A percentile compares a stretch with the other conserved stretches of the same genome.
phyloP scores from a whole-genome alignment of 352 stramenopile species.

The Phytophthora palmivora region DNA sequence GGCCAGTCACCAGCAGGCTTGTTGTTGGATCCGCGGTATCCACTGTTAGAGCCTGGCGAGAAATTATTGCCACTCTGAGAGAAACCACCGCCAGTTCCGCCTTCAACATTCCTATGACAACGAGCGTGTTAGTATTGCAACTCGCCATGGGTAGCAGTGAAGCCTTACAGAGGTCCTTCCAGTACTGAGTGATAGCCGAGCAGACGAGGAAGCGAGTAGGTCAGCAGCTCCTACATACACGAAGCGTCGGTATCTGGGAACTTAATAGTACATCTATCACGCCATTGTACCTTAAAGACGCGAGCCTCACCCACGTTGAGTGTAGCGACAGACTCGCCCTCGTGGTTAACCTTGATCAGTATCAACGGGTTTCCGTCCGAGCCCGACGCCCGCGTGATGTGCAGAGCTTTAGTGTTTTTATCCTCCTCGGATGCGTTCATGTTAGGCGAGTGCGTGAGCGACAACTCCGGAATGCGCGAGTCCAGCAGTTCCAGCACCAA shows the following conservation, averaged over 20 bases:
- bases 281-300: constrained; percentile 30
- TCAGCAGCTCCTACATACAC: constrained; percentile 62
- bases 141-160: neutral
- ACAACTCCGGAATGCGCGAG: constrained; percentile 63
- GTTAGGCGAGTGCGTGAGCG: constrained; percentile 80
- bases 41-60: constrained; percentile 38
- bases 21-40: constrained; percentile 42
- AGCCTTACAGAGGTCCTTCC: constrained; percentile 70
- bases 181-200: constrained; percentile 82
- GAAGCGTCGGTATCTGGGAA: too few species aligned
- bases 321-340: constrained; percentile 56
- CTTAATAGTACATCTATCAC: too few species aligned
- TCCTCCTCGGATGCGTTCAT: constrained; percentile 69
- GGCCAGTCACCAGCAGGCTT: constrained; percentile 77
- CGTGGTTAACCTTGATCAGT: constrained; percentile 64
- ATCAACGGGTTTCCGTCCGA: constrained; percentile 60
- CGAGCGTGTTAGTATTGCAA: constrained; percentile 6
- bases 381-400: constrained; percentile 49
- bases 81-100: constrained; percentile 31
- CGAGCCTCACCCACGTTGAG: constrained; percentile 79
- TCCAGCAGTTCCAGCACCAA: constrained; percentile 83
- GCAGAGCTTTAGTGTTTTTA: constrained; percentile 61
- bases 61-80: constrained; percentile 36
- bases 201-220: constrained; percentile 79
- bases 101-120: constrained; percentile 59